Conservation (phyloP, 2,329 filamentous ascomycete species). For the Aspergillus proliferans region DNA sequence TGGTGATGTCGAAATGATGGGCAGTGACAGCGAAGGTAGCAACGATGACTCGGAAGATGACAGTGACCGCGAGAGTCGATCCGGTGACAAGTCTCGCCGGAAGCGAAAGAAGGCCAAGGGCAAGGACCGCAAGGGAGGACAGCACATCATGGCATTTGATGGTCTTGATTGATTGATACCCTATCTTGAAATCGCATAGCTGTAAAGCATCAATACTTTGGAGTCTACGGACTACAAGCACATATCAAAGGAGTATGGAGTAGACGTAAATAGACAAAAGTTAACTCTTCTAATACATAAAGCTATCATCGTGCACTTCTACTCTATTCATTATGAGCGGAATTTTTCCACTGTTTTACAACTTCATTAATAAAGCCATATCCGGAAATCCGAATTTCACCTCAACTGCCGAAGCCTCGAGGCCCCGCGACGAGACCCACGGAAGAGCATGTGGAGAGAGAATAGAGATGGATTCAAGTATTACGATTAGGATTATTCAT, state of each 20-base stretch:
- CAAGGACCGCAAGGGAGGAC: conserved; percentile 33
- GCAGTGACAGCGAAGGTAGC: conserved; percentile 40
- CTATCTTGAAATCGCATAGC: conserved; percentile 6
- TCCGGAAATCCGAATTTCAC: not conserved
- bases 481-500: conserved; percentile 15
- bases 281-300: not conserved
- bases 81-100: conserved; percentile 40
- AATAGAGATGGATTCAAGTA: not conserved
- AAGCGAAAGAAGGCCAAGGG: conserved; percentile 42
- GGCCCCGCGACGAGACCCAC: conserved; percentile 5
- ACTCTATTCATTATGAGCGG: not conserved
- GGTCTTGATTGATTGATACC: conserved; percentile 36
- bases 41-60: conserved; percentile 39
- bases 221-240: not conserved
- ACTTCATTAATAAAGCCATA: not conserved
- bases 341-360: not conserved
- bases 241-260: too few species aligned
- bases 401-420: conserved; percentile 4
- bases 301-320: conserved; percentile 2
- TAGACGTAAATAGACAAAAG: not conserved
- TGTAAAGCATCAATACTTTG: conserved; percentile 9
- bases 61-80: conserved; percentile 42
- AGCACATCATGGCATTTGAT: conserved; percentile 38
- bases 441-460: conserved; percentile 12
- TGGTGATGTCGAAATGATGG: conserved; percentile 35